Percentiles rank a stretch among this genome's conserved stretches.
Evolutionary conservation across 169 alveolate species (phyloP).

Genomic region (Cryptosporidium canis): DNA sequence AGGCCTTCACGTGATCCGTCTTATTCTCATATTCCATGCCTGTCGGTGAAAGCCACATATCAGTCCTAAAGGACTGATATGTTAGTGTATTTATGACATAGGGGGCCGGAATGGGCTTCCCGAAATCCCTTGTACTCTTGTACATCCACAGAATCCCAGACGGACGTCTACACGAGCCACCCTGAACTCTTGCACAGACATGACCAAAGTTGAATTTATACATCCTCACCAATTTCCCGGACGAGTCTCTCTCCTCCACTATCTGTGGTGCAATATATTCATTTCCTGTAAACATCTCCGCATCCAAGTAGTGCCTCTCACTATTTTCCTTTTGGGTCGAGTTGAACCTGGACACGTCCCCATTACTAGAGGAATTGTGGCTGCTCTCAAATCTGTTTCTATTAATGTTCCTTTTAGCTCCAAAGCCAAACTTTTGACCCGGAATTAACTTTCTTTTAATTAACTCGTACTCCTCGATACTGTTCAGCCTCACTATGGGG

Average conservation of each 20-base stretch:
- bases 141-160: constrained; percentile 72
- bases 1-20: constrained; percentile 43
- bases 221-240: constrained; percentile 6
- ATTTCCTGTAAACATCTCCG: constrained; percentile 46
- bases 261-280: constrained; percentile 44
- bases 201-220: constrained; percentile 49
- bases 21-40: constrained; percentile 62
- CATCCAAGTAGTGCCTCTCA: constrained; percentile 44
- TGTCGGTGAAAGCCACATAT: constrained; percentile 71
- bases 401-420: neutral
- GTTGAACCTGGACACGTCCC: neutral
- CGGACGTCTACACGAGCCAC: constrained; percentile 73
- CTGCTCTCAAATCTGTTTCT: neutral
- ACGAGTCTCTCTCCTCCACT: constrained; percentile 41
- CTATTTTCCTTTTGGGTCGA: neutral
- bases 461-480: constrained; percentile 10
- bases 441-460: constrained; percentile 17
- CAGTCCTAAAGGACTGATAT: constrained; percentile 66
- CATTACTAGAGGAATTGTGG: neutral
- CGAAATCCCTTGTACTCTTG: constrained; percentile 46
- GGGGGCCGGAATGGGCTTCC: constrained; percentile 68
- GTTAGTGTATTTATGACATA: constrained; percentile 63
- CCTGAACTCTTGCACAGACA: constrained; percentile 73
- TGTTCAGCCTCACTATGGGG: constrained; percentile 11
- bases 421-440: constrained; percentile 33